phyloP scores from a whole-genome alignment of 2,329 filamentous ascomycete genomes.

The Fusarium pseudoanthophilum region DNA sequence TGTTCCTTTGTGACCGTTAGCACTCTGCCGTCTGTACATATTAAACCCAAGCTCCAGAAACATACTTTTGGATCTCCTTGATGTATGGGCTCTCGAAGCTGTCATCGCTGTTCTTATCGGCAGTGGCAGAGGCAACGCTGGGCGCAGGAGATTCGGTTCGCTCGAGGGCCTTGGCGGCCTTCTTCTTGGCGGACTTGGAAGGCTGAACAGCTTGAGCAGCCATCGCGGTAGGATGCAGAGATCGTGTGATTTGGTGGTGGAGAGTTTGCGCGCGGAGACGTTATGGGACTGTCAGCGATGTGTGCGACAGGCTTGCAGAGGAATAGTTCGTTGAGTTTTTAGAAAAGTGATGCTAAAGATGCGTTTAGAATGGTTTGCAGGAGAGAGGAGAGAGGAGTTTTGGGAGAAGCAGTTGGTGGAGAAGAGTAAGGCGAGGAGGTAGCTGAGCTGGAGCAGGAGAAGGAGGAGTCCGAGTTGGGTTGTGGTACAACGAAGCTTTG shows the following conservation, averaged over 20 bases:
- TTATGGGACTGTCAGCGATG: constrained; percentile 25
- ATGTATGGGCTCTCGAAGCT: constrained; percentile 79
- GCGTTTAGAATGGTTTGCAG: constrained; percentile 8
- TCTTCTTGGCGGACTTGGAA: constrained; percentile 77
- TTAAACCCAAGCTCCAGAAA: constrained; percentile 6
- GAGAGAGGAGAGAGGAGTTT: constrained; percentile 10
- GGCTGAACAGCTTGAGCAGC: constrained; percentile 71
- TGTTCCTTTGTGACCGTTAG: constrained; percentile 68
- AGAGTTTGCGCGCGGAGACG: constrained; percentile 41
- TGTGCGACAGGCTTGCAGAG: constrained; percentile 33
- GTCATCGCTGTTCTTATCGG: constrained; percentile 66
- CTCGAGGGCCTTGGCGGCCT: constrained; percentile 62
- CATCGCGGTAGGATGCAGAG: constrained; percentile 54
- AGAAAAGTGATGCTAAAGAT: constrained; percentile 6
- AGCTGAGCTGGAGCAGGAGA: constrained; percentile 16
- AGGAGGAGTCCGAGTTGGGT: constrained; percentile 13
- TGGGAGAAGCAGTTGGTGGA: constrained; percentile 19
- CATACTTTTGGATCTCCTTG: constrained; percentile 90
- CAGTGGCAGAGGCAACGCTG: constrained; percentile 56
- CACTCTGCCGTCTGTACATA: not conserved
- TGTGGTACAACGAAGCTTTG: constrained; percentile 36
- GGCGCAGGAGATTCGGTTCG: constrained; percentile 67
- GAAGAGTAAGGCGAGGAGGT: constrained; percentile 8
- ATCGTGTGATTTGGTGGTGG: constrained; percentile 26
- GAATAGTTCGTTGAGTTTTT: constrained; percentile 3